Percentiles rank a stretch among this genome's conserved stretches.
These are phyloP conservation scores for Coniferiporia sulphurascens DNA, from an alignment of 1,284 basidiomycete genomes.

Conservation along the genomic window DNA sequence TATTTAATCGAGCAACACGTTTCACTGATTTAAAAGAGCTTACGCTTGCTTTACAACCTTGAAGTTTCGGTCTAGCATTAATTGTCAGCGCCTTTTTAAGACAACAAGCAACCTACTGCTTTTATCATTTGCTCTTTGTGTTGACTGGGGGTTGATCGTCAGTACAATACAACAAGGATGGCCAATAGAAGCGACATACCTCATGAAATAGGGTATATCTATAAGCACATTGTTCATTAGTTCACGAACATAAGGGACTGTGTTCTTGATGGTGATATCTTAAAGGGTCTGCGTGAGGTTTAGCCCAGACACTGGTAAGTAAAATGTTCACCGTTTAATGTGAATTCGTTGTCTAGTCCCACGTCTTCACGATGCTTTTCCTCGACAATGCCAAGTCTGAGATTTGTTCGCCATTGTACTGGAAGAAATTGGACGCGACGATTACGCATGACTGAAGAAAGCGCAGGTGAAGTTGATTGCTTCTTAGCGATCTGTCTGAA, in stretches of 20 bases:
- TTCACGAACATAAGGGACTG: constrained; percentile 40
- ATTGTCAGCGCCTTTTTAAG: neutral
- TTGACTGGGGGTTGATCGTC: constrained; percentile 25
- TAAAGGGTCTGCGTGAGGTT: neutral
- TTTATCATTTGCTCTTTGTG: constrained; percentile 46
- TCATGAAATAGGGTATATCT: constrained; percentile 40
- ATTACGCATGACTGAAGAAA: constrained; percentile 38
- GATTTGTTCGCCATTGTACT: constrained; percentile 46
- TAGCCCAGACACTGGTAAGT: constrained; percentile 3
- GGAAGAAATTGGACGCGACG: constrained; percentile 45
- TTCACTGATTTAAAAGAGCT: neutral
- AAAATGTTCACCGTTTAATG: constrained; percentile 31
- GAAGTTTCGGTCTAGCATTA: neutral
- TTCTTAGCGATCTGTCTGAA: constrained; percentile 37
- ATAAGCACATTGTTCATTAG: constrained; percentile 40
- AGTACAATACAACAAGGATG: neutral
- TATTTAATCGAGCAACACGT: neutral
- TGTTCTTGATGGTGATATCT: constrained; percentile 43
- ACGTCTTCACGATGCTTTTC: constrained; percentile 36
- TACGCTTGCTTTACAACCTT: constrained; percentile 25
- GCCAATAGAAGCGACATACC: constrained; percentile 10
- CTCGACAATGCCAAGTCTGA: constrained; percentile 37
- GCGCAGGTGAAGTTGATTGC: constrained; percentile 35
- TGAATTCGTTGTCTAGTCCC: constrained; percentile 40
- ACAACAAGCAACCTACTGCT: constrained; percentile 30